phyloP scores from a whole-genome alignment of 2,329 filamentous ascomycete genomes.

The Trichoderma brevicompactum region DNA sequence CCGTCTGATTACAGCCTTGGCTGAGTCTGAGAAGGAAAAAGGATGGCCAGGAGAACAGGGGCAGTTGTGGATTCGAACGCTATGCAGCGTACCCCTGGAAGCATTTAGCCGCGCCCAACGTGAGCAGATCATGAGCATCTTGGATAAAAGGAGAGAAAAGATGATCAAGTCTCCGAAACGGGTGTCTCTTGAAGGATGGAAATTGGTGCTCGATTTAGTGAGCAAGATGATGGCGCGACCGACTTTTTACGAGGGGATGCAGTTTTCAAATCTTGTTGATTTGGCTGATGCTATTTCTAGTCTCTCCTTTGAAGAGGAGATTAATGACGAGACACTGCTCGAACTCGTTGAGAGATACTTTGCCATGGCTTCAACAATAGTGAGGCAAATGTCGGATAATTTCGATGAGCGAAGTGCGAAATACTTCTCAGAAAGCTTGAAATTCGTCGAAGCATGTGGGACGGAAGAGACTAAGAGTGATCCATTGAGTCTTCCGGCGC shows the following conservation, averaged over 20 bases:
- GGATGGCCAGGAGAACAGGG: conserved; percentile 40
- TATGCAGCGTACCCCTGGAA: conserved; percentile 46
- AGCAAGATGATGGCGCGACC: conserved; percentile 56
- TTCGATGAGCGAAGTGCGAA: conserved; percentile 48
- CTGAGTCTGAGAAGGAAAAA: conserved; percentile 39
- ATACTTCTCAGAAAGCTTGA: conserved; percentile 43
- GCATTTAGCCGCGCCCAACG: conserved; percentile 49
- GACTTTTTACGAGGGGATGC: conserved; percentile 55
- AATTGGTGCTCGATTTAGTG: conserved; percentile 50
- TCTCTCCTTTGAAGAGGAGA: conserved; percentile 35
- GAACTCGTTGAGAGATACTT: conserved; percentile 44
- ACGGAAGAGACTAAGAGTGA: conserved; percentile 18
- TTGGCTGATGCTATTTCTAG: conserved; percentile 42
- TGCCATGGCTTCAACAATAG: conserved; percentile 39
- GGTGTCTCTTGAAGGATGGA: conserved; percentile 41
- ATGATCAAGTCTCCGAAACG: conserved; percentile 37
- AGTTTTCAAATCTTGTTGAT: conserved; percentile 44
- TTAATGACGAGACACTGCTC: conserved; percentile 36
- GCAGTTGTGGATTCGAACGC: conserved; percentile 39
- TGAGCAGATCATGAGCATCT: conserved; percentile 48
- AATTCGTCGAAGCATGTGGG: conserved; percentile 37
- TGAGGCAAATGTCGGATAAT: conserved; percentile 52
- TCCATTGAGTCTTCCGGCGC: conserved; percentile 34
- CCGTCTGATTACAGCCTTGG: conserved; percentile 39
- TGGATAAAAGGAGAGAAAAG: conserved; percentile 38